A percentile compares a stretch with the other conserved stretches of the same genome.
phyloP scores from a whole-genome alignment of 257 asterid genomes.

The Solanum chiquidenum region DNA sequence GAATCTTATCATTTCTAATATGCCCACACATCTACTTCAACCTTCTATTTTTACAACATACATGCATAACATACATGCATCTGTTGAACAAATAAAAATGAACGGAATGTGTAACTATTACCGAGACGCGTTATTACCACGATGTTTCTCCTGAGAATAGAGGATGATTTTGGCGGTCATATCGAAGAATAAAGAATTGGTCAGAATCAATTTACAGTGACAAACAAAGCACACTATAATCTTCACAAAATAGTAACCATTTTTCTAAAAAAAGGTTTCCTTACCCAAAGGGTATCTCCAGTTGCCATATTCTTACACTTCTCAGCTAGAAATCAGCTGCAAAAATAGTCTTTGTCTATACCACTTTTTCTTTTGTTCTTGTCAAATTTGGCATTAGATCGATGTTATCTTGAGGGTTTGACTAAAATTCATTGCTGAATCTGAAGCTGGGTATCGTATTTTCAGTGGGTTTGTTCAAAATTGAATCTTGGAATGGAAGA shows the following conservation, averaged over 20 bases:
- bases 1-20: too few species aligned
- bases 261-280: not conserved
- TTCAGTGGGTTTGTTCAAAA: not conserved
- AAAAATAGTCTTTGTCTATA: not conserved
- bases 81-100: not conserved
- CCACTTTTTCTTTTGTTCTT: not conserved
- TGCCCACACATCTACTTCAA: not conserved
- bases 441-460: not conserved
- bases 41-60: not conserved
- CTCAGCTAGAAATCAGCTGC: not conserved
- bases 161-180: not conserved
- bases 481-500: slow-evolving; percentile 27
- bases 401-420: not conserved
- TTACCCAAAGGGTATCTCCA: not conserved
- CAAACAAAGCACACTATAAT: not conserved
- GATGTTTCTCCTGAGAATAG: not conserved
- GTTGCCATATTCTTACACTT: not conserved
- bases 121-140: not conserved
- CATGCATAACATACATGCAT: not conserved
- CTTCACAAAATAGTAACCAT: not conserved
- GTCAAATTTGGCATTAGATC: not conserved
- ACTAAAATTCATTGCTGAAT: not conserved
- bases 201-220: not conserved
- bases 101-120: not conserved
- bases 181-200: not conserved